Percentiles rank a stretch among this genome's conserved stretches.
phyloP scores from a whole-genome alignment of 495 filamentous ascomycete genomes.

The Daldinia grandis region DNA sequence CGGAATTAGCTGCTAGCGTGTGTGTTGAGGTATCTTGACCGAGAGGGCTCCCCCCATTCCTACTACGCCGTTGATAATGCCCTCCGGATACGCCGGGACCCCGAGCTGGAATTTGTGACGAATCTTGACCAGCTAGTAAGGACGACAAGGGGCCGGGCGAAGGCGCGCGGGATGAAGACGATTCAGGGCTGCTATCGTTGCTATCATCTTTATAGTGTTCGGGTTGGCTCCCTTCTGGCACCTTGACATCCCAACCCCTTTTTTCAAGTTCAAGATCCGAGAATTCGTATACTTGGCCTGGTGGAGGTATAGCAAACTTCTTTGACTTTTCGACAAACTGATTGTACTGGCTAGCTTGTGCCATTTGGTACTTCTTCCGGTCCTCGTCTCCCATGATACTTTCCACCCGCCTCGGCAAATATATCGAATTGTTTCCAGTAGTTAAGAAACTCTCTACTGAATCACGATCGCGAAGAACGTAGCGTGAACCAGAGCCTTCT shows the following conservation, averaged over 20 bases:
- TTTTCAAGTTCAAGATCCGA: conserved; percentile 59
- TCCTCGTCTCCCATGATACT: conserved; percentile 85
- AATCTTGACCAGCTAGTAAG: conserved; percentile 7
- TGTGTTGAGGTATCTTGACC: conserved; percentile 17
- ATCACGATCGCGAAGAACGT: conserved; percentile 64
- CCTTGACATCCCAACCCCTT: conserved; percentile 50
- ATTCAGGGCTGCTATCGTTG: conserved; percentile 43
- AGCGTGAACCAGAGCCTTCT: conserved; percentile 51
- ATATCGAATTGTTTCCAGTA: conserved; percentile 70
- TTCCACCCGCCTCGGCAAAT: conserved; percentile 79
- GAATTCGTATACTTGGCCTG: conserved; percentile 62
- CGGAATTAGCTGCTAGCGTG: neutral
- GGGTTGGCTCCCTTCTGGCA: conserved; percentile 21
- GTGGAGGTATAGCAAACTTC: conserved; percentile 59
- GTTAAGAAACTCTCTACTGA: conserved; percentile 79
- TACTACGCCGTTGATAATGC: conserved; percentile 22
- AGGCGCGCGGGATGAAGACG: conserved; percentile 34
- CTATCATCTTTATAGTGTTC: conserved; percentile 43
- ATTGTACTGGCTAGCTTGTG: conserved; percentile 65
- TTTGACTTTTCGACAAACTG: conserved; percentile 57
- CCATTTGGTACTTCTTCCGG: conserved; percentile 72
- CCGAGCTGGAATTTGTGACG: conserved; percentile 15
- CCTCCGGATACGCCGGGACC: conserved; percentile 4
- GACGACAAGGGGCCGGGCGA: conserved; percentile 35
- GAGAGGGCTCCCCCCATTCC: conserved; percentile 41